phyloP scores from a whole-genome alignment of 164 flowering plant genomes.

The Akebia trifoliata region DNA sequence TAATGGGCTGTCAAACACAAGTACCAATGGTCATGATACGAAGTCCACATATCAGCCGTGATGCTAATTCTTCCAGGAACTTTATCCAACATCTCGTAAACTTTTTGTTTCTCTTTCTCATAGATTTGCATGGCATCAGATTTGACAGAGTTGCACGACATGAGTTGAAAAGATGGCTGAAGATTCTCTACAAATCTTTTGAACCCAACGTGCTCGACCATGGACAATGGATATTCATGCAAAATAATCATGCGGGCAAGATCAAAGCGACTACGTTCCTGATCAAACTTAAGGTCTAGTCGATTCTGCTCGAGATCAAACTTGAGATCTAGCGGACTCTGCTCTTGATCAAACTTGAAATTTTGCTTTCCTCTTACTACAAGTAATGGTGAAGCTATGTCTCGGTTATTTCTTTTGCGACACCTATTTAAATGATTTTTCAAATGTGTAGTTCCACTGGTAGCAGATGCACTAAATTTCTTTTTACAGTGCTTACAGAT shows the following conservation, averaged over 20 bases:
- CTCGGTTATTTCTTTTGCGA: conserved; percentile 48
- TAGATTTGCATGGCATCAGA: conserved; percentile 55
- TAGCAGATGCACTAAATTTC: conserved; percentile 76
- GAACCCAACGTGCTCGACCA: conserved; percentile 84
- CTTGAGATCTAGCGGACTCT: conserved; percentile 12
- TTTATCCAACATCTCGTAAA: conserved; percentile 43
- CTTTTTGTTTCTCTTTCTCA: conserved; percentile 59
- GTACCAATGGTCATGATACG: conserved; percentile 41
- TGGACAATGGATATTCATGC: conserved; percentile 75
- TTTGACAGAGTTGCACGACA: conserved; percentile 38
- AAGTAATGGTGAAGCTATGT: conserved; percentile 48
- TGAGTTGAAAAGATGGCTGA: conserved; percentile 67
- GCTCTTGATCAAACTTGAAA: conserved; percentile 54
- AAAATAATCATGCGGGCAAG: conserved; percentile 86
- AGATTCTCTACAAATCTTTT: conserved; percentile 64
- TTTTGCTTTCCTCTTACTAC: conserved; percentile 48
- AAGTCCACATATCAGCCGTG: conserved; percentile 59
- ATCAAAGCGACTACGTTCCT: conserved; percentile 33
- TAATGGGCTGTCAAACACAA: conserved; percentile 62
- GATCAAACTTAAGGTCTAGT: conserved; percentile 10
- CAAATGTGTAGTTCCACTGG: conserved; percentile 82
- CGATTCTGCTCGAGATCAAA: conserved; percentile 8
- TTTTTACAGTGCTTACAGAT: conserved; percentile 73
- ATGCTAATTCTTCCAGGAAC: conserved; percentile 59
- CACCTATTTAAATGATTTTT: conserved; percentile 77